Evolutionary conservation across 169 alveolate species (phyloP), one percentile per base, ranked within the genome.

Genomic region (Eimeria necatrix): DNA sequence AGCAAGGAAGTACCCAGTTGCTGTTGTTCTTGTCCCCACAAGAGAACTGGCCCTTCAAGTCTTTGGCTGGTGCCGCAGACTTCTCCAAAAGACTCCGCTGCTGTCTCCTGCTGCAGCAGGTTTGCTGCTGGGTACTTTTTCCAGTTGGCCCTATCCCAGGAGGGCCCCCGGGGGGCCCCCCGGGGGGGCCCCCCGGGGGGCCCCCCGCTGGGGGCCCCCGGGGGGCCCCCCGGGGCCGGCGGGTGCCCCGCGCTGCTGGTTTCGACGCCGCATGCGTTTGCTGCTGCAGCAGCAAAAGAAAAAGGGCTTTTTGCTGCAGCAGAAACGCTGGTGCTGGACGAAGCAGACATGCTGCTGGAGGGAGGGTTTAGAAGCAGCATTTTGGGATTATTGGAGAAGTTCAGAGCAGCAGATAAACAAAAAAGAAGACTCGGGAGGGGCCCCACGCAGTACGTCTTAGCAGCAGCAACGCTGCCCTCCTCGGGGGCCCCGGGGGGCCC

Each of bases 311-410:
- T 90, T 46, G 49, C 71, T 6, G 89, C 78, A 4, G 20, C 46
- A 12, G 74, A 90, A 64, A 74, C 73, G 61, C 52, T 90, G 5
- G 94, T 71, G 0, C 12, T 90, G 10, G 94, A 90, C 53, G 94
- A 90, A 26, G 94, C 89, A 12, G 94, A 90, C 53, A 90, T 90
- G 94, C 94, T 90, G 16, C 94, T 90, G 4, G 89, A 90, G 20
- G 94, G 94, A 3, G 94, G 94, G 6, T 90, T 68, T 48, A 71
- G 73, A 52, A 16, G 68, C 22, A 4, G 16, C 3, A 87, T 53
- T 60, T 68, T 46, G 52, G 60, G 48, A n/a, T n/a, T 87, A 51
- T 53, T 87, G 83, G 26, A 52, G 84, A 61, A n/a, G 8, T 87
- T 87, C 49, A 53, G 71, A 16, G 74, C 53, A 56, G 84, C 94